phyloP scores from a whole-genome alignment of 164 flowering plant genomes.

The Buxus sempervirens region DNA sequence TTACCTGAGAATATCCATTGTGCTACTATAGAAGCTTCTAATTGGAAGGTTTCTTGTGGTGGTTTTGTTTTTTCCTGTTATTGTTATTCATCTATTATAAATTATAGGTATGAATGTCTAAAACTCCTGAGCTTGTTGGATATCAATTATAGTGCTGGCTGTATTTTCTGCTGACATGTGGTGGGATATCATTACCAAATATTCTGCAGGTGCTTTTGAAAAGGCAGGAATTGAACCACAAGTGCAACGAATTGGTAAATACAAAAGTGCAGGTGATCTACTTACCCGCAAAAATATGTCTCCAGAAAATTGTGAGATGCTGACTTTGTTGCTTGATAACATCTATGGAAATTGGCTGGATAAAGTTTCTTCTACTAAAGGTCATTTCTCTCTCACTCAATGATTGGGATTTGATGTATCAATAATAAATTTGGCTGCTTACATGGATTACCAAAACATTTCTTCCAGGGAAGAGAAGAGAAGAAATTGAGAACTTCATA shows the following conservation, averaged over 20 bases:
- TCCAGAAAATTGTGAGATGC: conserved; percentile 84
- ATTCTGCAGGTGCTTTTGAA: conserved; percentile 72
- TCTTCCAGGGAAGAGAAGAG: conserved; percentile 63
- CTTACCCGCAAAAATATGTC: conserved; percentile 79
- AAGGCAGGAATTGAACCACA: conserved; percentile 88
- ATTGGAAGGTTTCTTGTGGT: not conserved
- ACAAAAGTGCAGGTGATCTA: conserved; percentile 97
- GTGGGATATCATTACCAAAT: conserved; percentile 2
- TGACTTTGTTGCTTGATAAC: conserved; percentile 81
- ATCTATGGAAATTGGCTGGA: conserved; percentile 88
- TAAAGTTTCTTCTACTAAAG: conserved; percentile 53
- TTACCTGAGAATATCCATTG: not conserved
- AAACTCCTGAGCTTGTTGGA: no score
- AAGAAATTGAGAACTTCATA: conserved; percentile 70
- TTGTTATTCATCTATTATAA: not conserved
- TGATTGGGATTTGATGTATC: conserved; percentile 9
- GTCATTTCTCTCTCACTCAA: conserved; percentile 27
- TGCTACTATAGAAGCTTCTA: not conserved
- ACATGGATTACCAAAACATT: conserved; percentile 6
- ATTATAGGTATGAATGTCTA: not conserved
- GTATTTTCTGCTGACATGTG: conserved; percentile 1
- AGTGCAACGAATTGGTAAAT: conserved; percentile 86
- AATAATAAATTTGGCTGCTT: conserved; percentile 7
- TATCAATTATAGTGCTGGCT: not conserved
- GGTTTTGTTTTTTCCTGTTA: not conserved